Evolutionary conservation across 345 rosid genomes (phyloP).

Genomic region (Pseudoturritis turrita): DNA sequence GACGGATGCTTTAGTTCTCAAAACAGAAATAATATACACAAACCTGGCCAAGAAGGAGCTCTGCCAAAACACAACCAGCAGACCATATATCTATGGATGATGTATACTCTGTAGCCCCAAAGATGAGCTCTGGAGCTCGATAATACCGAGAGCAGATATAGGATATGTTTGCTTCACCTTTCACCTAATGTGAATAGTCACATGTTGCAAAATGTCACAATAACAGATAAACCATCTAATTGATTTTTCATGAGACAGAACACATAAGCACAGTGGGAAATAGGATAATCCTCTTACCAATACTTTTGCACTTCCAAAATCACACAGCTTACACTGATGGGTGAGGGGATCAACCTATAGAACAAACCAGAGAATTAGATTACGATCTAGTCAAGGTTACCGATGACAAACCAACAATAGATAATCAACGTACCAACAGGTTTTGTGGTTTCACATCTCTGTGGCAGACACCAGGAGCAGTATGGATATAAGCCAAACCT

Average conservation of each 20-base stretch:
- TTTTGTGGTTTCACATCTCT: conserved; percentile 95
- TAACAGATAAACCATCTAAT: not conserved
- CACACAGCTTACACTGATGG: conserved; percentile 80
- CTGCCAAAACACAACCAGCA: conserved; percentile 89
- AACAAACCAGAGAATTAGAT: conserved; percentile 3
- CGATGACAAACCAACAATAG: not conserved
- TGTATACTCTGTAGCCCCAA: conserved; percentile 78
- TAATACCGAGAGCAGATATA: conserved; percentile 86
- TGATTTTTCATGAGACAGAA: not conserved
- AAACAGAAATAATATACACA: not conserved
- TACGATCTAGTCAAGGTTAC: not conserved
- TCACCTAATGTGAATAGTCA: conserved; percentile 43
- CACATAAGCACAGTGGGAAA: not conserved
- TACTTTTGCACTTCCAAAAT: conserved; percentile 84
- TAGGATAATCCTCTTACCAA: conserved; percentile 40
- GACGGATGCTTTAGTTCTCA: not conserved
- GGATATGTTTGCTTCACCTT: conserved; percentile 76
- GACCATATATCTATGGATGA: conserved; percentile 89
- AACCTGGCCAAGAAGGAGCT: conserved; percentile 83
- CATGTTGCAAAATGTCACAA: not conserved
- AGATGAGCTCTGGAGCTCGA: conserved; percentile 87
- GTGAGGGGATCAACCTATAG: conserved; percentile 75
- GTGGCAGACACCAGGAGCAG: conserved; percentile 78
- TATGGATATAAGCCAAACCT: conserved; percentile 61
- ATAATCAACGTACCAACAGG: conserved; percentile 64